Evolutionary conservation across 176 grass and related monocot species (phyloP), one percentile per base, ranked within the genome.

Genomic region (Carex scoparia): DNA sequence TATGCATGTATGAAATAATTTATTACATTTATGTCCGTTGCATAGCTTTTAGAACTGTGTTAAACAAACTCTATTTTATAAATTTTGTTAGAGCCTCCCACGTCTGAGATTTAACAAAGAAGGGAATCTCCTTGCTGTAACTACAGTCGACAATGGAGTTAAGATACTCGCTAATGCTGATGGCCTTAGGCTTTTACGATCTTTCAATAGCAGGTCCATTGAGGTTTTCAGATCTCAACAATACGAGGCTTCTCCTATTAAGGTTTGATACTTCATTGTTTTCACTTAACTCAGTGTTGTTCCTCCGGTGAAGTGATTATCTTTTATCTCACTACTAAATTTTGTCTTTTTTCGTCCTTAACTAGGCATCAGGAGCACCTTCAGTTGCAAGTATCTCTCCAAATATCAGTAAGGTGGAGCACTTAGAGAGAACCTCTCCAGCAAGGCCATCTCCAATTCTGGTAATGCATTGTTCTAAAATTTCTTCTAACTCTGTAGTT

Each of bases 91-190:
- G 95, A 59, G 76, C 85, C 74, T 87, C 86, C 95, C 95, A 72
- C 86, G 93, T 27, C 57, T 98, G 84, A 98, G 91, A 85, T 98
- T 98, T 93, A 98, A 98, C 83, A 98, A 93, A 87, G 89, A 94
- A 86, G 95, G 95, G 81, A 98, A 93, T 93, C 91, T 98, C 72
- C 95, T 98, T 72, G 95, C 93, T 86, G 93, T 93, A 80, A 94
- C 91, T 62, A 98, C 95, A 33, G 74, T 86, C n/a, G 95, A 98
- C 71, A 93, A 90, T 51, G 89, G 95, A 79, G 81, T 98, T 86
- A 98, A 95, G 83, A 93, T 98, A 90, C 91, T 98, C 53, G 95
- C 95, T 75, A 98, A 98, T 90, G 70, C 88, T 76, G 89, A 93
- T 86, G 91, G 95, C 23, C 80, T 98, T 54, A 93, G 82, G 86